Evolutionary conservation across 345 rosid genomes (phyloP).

Genomic region (Eucalyptus grandis): DNA sequence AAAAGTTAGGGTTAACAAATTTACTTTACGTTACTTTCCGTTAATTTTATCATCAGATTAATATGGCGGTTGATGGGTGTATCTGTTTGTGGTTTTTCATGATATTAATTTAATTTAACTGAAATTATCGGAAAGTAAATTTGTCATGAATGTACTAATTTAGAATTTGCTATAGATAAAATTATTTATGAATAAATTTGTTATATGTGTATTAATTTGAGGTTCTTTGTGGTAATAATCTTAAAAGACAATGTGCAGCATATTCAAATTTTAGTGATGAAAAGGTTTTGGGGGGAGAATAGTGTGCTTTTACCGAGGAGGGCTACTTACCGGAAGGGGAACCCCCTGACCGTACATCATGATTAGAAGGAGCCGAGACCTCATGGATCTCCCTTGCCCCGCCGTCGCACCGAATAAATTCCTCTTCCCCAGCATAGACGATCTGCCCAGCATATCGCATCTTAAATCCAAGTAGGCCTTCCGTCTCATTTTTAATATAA

Average conservation of each 20-base stretch:
- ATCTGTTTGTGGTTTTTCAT: fast-evolving
- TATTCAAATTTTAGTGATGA: not conserved
- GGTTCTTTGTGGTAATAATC: fast-evolving
- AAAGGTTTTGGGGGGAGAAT: not conserved
- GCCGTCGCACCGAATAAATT: not conserved
- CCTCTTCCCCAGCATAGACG: not conserved
- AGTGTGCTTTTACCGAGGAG: not conserved
- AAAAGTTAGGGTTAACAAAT: not conserved
- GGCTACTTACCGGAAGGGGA: not conserved
- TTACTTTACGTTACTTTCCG: fast-evolving
- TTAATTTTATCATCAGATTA: too few relatives aligned
- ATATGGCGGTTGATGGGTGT: fast-evolving
- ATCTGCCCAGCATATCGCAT: not conserved
- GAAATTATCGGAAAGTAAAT: fast-evolving
- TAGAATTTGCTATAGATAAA: fast-evolving
- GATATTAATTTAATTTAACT: fast-evolving
- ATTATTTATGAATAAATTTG: fast-evolving
- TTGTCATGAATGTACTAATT: fast-evolving
- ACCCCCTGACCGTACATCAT: not conserved
- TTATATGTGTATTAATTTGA: fast-evolving
- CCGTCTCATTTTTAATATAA: not conserved
- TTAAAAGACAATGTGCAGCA: fast-evolving
- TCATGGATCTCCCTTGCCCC: not conserved
- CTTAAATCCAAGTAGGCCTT: not conserved
- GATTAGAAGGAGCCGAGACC: not conserved